These are phyloP conservation scores for Castanopsis chinensis DNA, from an alignment of 306 rosid species.

Conservation along the genomic window DNA sequence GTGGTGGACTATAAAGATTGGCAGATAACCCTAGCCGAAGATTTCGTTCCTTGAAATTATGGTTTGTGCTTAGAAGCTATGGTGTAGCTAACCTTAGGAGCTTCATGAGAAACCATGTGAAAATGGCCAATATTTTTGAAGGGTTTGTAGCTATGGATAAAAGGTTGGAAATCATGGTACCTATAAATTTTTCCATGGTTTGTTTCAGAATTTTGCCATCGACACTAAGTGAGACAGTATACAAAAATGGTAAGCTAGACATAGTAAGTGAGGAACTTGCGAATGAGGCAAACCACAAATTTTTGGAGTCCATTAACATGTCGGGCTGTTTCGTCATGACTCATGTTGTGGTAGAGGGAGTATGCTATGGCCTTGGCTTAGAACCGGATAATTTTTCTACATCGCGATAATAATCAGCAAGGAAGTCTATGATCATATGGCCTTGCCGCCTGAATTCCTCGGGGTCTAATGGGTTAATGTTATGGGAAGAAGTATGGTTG, in stretches of 20 bases:
- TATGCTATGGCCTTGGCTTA: constrained; percentile 32
- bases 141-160: constrained; percentile 11
- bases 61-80: constrained; percentile 32
- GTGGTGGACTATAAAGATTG: constrained; percentile 39
- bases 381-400: constrained; percentile 30
- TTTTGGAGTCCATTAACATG: constrained; percentile 33
- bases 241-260: too few species aligned
- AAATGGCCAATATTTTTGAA: constrained; percentile 32
- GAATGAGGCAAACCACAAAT: constrained; percentile 28
- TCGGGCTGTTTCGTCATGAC: constrained; percentile 45
- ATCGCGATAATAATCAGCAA: constrained; percentile 36
- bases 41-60: constrained; percentile 20
- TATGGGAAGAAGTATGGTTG: too few species aligned
- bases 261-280: not conserved
- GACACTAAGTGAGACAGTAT: not conserved
- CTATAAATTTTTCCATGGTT: constrained; percentile 23
- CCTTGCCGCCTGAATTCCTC: constrained; percentile 38
- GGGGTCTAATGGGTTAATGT: constrained; percentile 15
- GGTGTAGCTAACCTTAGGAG: constrained; percentile 20
- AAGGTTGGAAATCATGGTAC: constrained; percentile 29
- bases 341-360: constrained; percentile 33
- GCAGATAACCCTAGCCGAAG: constrained; percentile 26
- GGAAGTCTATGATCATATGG: constrained; percentile 31
- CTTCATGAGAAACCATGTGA: constrained; percentile 23
- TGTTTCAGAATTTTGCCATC: constrained; percentile 21